phyloP scores from a whole-genome alignment of 2,329 filamentous ascomycete species.

The Zasmidium cellare region DNA sequence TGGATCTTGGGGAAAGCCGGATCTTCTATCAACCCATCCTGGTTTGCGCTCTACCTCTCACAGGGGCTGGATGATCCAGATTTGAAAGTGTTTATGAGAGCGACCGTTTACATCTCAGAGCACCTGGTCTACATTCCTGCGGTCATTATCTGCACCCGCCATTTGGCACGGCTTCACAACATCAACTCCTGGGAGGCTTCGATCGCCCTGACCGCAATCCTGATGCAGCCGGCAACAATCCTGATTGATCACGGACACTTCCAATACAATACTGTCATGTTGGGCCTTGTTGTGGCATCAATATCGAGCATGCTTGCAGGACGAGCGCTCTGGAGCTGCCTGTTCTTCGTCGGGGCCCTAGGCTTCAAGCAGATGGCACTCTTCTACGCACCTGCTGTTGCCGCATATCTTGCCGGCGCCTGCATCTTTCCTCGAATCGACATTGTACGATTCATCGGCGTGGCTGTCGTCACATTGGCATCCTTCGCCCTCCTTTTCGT shows the following conservation, averaged over 20 bases:
- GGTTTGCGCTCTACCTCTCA: slow-evolving; percentile 84
- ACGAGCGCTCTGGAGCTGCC: slow-evolving; percentile 80
- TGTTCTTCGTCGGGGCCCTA: slow-evolving; percentile 92
- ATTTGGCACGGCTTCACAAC: slow-evolving; percentile 72
- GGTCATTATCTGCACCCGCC: slow-evolving; percentile 78
- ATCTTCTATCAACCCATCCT: slow-evolving; percentile 71
- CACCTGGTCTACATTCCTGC: slow-evolving; percentile 88
- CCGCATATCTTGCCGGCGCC: slow-evolving; percentile 84
- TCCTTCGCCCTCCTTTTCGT: slow-evolving; percentile 75
- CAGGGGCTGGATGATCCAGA: slow-evolving; percentile 75
- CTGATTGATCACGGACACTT: slow-evolving; percentile 95
- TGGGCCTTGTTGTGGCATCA: slow-evolving; percentile 82
- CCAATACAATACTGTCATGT: slow-evolving; percentile 98
- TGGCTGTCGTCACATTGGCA: slow-evolving; percentile 69
- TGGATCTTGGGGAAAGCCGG: slow-evolving; percentile 91
- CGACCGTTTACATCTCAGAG: slow-evolving; percentile 85
- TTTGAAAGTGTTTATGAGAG: slow-evolving; percentile 94
- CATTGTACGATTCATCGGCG: slow-evolving; percentile 67
- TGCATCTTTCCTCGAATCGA: slow-evolving; percentile 77
- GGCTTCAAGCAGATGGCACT: slow-evolving; percentile 99
- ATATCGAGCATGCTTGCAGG: slow-evolving; percentile 87
- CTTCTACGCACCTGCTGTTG: slow-evolving; percentile 92
- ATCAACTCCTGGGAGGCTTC: slow-evolving; percentile 77
- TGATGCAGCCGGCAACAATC: slow-evolving; percentile 89
- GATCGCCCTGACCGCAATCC: slow-evolving; percentile 81